Percentiles rank a stretch among this genome's conserved stretches.
Conservation (phyloP, 768 basidiomycete genomes). For the Cystobasidiopsis lactophilus region DNA sequence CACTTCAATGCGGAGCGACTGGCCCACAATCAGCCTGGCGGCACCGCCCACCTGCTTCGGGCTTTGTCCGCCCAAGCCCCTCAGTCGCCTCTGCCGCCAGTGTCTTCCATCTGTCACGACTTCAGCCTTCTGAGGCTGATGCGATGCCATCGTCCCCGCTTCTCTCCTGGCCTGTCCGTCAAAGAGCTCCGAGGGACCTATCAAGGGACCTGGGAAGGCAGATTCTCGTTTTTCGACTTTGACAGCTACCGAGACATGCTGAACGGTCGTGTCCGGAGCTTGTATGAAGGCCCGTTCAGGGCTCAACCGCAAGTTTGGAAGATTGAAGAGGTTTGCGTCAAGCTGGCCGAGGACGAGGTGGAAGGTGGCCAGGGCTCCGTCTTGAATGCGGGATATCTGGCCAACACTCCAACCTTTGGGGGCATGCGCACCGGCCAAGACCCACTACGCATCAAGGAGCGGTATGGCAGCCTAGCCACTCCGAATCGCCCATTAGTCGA, state of each 20-base stretch:
- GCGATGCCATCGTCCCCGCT: slow-evolving; percentile 23
- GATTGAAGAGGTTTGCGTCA: slow-evolving; percentile 25
- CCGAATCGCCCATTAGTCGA: too few relatives aligned
- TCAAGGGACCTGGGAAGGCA: slow-evolving; percentile 20
- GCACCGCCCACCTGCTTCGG: slow-evolving; percentile 1
- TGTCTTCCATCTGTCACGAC: slow-evolving; percentile 22
- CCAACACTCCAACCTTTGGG: neutral
- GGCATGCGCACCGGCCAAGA: neutral
- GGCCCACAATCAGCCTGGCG: neutral
- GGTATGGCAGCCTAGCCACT: too few relatives aligned
- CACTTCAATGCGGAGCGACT: too few relatives aligned
- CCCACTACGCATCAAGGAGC: neutral
- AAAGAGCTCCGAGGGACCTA: slow-evolving; percentile 11
- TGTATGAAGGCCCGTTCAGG: slow-evolving; percentile 55
- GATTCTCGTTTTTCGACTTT: slow-evolving; percentile 48
- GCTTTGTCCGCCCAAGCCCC: slow-evolving; percentile 6
- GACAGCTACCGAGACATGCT: slow-evolving; percentile 37
- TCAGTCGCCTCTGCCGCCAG: slow-evolving; percentile 11
- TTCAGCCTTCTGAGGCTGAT: slow-evolving; percentile 22
- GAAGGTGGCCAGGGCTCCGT: slow-evolving; percentile 19
- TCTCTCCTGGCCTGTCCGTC: slow-evolving; percentile 19
- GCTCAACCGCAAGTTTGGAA: slow-evolving; percentile 86
- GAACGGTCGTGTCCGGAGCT: slow-evolving; percentile 26
- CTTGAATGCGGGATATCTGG: slow-evolving; percentile 15
- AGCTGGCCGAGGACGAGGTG: slow-evolving; percentile 7